phyloP scores from a whole-genome alignment of 202 grass and related monocot genomes.

The Schoenoplectus triqueter region DNA sequence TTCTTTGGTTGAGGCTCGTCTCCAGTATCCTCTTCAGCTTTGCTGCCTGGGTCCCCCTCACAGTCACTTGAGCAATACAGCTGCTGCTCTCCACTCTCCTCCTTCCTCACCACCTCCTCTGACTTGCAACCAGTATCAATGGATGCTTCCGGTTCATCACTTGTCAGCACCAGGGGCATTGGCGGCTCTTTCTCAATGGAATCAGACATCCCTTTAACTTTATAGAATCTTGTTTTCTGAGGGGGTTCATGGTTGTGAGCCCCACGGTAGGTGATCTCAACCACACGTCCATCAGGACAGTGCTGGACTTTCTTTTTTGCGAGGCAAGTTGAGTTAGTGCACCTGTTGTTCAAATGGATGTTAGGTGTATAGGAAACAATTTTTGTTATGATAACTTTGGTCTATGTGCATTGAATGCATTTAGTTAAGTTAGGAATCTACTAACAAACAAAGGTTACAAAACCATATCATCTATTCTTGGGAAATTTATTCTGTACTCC shows the following conservation, averaged over 20 bases:
- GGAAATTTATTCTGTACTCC: slow-evolving; percentile 1
- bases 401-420: slow-evolving; percentile 3
- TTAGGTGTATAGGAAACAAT: background rate
- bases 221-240: slow-evolving; percentile 74
- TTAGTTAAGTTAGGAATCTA: background rate
- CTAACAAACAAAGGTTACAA: background rate
- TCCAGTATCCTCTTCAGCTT: slow-evolving; percentile 61
- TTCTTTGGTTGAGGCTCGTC: slow-evolving; percentile 63
- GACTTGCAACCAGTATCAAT: slow-evolving; percentile 47
- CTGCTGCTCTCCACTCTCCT: slow-evolving; percentile 69
- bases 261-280: slow-evolving; percentile 88
- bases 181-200: slow-evolving; percentile 31
- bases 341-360: slow-evolving; percentile 43
- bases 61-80: slow-evolving; percentile 96
- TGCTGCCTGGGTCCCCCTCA: slow-evolving; percentile 72
- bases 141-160: slow-evolving; percentile 61
- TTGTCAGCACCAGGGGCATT: slow-evolving; percentile 55
- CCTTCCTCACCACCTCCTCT: slow-evolving; percentile 40
- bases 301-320: slow-evolving; percentile 97
- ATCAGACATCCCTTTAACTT: slow-evolving; percentile 50
- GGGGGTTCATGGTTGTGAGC: slow-evolving; percentile 85
- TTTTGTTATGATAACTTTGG: slow-evolving; percentile 18
- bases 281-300: slow-evolving; percentile 66
- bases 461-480: slow-evolving; percentile 1
- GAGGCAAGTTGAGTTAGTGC: slow-evolving; percentile 73